These are phyloP conservation scores for Cinnamomum chago DNA, from an alignment of 164 flowering plant genomes.

Conservation along the genomic window DNA sequence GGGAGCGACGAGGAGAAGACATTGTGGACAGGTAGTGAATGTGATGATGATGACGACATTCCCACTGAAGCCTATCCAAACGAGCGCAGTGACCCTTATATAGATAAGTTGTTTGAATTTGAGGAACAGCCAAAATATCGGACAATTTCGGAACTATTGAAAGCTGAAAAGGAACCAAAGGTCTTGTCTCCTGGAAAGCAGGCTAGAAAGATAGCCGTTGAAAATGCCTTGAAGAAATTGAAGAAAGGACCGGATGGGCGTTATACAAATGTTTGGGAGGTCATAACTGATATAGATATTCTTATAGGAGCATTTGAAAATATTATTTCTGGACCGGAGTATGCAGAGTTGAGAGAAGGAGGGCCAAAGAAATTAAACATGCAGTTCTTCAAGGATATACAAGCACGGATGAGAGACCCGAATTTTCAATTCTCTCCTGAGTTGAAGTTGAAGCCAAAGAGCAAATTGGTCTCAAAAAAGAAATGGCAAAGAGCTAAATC, in stretches of 20 bases:
- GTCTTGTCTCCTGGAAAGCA: constrained; percentile 92
- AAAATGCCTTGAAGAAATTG: constrained; percentile 86
- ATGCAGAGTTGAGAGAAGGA: constrained; percentile 79
- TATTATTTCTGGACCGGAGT: constrained; percentile 93
- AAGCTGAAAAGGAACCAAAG: constrained; percentile 70
- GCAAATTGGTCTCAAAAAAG: constrained; percentile 74
- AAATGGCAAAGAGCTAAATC: constrained; percentile 86
- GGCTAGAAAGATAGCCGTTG: constrained; percentile 88
- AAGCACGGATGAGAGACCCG: constrained; percentile 96
- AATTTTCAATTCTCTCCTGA: constrained; percentile 80
- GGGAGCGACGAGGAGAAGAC: constrained; percentile 94
- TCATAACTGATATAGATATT: constrained; percentile 85
- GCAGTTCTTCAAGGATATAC: constrained; percentile 90
- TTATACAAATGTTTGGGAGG: constrained; percentile 92
- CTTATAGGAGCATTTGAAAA: constrained; percentile 94
- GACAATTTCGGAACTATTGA: constrained; percentile 64
- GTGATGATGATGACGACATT: constrained; percentile 77
- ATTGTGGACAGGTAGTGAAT: constrained; percentile 88
- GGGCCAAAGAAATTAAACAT: constrained; percentile 86
- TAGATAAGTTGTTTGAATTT: constrained; percentile 86
- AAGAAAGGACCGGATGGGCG: constrained; percentile 99
- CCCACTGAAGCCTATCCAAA: constrained; percentile 84
- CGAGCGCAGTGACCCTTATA: constrained; percentile 71
- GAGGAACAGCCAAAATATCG: constrained; percentile 80
- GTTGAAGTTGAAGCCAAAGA: constrained; percentile 87